Conservation (phyloP, 495 filamentous ascomycete genomes). For the Penicillium arizonense region DNA sequence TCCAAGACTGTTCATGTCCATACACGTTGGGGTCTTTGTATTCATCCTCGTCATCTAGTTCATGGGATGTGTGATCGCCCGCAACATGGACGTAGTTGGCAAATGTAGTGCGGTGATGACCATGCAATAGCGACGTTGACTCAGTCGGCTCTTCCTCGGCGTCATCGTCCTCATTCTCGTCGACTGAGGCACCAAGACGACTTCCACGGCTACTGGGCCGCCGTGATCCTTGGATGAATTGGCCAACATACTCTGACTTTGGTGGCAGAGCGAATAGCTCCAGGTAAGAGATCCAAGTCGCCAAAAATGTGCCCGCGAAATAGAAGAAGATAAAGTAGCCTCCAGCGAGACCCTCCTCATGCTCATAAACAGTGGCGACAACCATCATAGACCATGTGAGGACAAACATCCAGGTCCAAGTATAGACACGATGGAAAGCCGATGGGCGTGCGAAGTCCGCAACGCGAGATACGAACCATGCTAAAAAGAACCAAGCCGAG, state of each 20-base stretch:
- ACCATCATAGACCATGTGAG: constrained; percentile 72
- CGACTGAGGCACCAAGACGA: constrained; percentile 29
- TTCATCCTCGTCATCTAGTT: constrained; percentile 32
- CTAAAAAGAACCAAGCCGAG: constrained; percentile 71
- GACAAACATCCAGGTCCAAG: constrained; percentile 78
- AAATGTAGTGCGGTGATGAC: constrained; percentile 65
- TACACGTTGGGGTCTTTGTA: constrained; percentile 53
- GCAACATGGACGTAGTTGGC: constrained; percentile 59
- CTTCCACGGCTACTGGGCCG: constrained; percentile 44
- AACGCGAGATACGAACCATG: constrained; percentile 82
- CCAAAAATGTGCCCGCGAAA: constrained; percentile 70
- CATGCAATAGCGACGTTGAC: constrained; percentile 73
- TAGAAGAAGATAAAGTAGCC: constrained; percentile 84
- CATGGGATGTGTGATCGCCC: constrained; percentile 28
- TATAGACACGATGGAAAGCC: constrained; percentile 79
- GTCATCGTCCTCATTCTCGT: constrained; percentile 39
- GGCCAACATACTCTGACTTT: constrained; percentile 60
- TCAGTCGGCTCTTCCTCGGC: constrained; percentile 65
- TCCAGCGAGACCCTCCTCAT: constrained; percentile 67
- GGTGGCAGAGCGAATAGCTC: constrained; percentile 78
- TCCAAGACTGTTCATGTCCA: constrained; percentile 84
- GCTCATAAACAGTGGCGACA: constrained; percentile 67
- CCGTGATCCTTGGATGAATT: constrained; percentile 30
- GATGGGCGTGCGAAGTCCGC: constrained; percentile 82
- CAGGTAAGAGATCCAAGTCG: constrained; percentile 67